Conservation (phyloP, 169 alveolate genomes). For the Amoebophrya sp. region DNA sequence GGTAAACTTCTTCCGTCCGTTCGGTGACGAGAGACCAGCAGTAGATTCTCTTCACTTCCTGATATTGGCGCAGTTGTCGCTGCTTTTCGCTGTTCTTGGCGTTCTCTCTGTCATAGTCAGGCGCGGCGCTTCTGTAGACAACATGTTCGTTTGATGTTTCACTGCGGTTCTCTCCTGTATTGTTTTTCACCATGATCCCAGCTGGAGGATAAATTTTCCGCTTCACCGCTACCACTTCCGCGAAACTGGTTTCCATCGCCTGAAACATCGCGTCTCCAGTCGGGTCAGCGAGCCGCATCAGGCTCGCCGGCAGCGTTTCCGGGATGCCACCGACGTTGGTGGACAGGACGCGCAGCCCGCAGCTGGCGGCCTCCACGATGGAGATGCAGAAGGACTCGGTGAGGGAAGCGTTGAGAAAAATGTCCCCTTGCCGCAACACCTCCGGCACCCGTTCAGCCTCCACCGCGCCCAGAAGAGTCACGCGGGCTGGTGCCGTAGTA, state of each 20-base stretch:
- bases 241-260: background rate
- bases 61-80: too few relatives aligned
- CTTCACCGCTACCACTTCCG: background rate
- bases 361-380: conserved; percentile 92
- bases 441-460: conserved; percentile 67
- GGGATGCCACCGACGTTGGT: conserved; percentile 96
- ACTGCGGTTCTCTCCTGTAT: too few relatives aligned
- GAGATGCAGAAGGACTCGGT: conserved; percentile 96
- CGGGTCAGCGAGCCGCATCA: conserved; percentile 30
- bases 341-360: conserved; percentile 80
- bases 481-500: too few relatives aligned
- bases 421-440: conserved; percentile 87
- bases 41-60: conserved; percentile 16
- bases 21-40: conserved; percentile 11
- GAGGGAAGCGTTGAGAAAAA: conserved; percentile 87
- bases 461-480: background rate
- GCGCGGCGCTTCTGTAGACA: too few relatives aligned
- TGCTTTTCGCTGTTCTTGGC: too few relatives aligned
- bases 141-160: too few relatives aligned
- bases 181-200: too few relatives aligned
- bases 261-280: background rate
- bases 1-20: conserved; percentile 32
- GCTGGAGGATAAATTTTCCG: too few relatives aligned
- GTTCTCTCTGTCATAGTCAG: too few relatives aligned
- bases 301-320: conserved; percentile 54